Percentiles rank a stretch among this genome's conserved stretches.
Conservation (phyloP, 495 filamentous ascomycete genomes). For the Trypethelium eluteriae region DNA sequence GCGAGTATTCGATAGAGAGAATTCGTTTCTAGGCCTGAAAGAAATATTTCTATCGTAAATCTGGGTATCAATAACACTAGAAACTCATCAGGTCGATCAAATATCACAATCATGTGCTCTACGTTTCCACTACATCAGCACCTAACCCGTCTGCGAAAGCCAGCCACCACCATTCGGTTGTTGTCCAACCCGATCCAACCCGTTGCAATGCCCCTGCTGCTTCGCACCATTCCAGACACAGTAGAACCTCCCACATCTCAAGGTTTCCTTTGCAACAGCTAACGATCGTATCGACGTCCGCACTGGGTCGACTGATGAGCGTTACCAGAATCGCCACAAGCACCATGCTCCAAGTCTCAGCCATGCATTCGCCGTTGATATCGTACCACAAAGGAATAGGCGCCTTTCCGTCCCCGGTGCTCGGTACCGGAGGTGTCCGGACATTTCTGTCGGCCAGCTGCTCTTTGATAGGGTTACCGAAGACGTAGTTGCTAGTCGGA, state of each 20-base stretch:
- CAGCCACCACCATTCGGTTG: slow-evolving; percentile 1
- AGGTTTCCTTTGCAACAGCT: slow-evolving; percentile 8
- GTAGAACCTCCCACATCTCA: not conserved
- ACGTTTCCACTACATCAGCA: not conserved
- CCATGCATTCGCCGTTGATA: slow-evolving; percentile 57
- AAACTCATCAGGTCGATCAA: not conserved
- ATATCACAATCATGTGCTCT: not conserved
- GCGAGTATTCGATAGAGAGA: not conserved
- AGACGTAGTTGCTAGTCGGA: slow-evolving; percentile 53
- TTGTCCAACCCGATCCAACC: not conserved
- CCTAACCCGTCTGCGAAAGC: not conserved
- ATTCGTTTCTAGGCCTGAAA: not conserved
- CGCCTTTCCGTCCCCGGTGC: not conserved
- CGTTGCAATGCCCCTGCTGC: not conserved
- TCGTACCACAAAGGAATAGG: slow-evolving; percentile 73
- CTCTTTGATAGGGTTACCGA: slow-evolving; percentile 47
- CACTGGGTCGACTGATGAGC: not conserved
- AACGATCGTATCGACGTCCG: not conserved
- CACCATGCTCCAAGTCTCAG: slow-evolving; percentile 56
- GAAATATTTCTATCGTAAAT: too few relatives aligned
- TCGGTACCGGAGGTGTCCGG: slow-evolving; percentile 28
- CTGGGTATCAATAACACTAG: too few relatives aligned
- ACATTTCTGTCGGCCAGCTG: slow-evolving; percentile 7
- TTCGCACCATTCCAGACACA: slow-evolving; percentile 6
- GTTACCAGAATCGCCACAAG: slow-evolving; percentile 27